Evolutionary conservation across 768 basidiomycete species (phyloP), one percentile per base, ranked within the genome.

Genomic region (Suillus hirtellus): DNA sequence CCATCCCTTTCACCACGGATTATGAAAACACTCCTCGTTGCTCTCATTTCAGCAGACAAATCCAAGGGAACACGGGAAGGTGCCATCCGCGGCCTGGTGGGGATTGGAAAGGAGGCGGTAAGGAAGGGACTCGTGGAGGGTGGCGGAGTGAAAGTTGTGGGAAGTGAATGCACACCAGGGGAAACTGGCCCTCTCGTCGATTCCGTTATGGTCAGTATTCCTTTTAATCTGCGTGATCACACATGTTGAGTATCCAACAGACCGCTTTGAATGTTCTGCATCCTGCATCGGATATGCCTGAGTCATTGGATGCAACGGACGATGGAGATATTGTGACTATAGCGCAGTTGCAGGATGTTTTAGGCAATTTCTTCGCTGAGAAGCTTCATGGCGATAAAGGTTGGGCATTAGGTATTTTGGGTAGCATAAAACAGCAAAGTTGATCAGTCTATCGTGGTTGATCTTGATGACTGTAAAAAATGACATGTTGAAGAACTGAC

Each of bases 11-110:
- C 90, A 1, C 89, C 92, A 35, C 90, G 96, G 15, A 90, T 98
- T 55, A 93, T 95, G 82, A 97, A 97, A 73, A 97, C 96, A 0
- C 86, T 99, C 3, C 82, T 97, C 4, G 83, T 95, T 12, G 94
- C 95, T 0, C 86, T 99, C 2, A 83, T 94, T 47, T 85, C 83
- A 3, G 78, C 85, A 9, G 87, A 83, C 12, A 91, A 91, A 73
- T 86, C 86, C 64, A 82, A 86, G 21, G 94, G 93, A 7, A 92
- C 93, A 8, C 83, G 95, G 61, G 92, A 96, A 75, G 95, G 96
- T 49, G 93, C 96, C 0, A 87, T 98, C 42, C 86, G 95, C 2
- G 94, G 94, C 19, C 81, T 97, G 37, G 82, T 92, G 27, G 90
- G 89, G 17, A 88, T 96, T 3, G 93, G 93, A 0, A 89, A 92